Base-by-base conservation (phyloP, 495 filamentous ascomycete genomes). In the Pyrenopolyporus hunteri region DNA sequence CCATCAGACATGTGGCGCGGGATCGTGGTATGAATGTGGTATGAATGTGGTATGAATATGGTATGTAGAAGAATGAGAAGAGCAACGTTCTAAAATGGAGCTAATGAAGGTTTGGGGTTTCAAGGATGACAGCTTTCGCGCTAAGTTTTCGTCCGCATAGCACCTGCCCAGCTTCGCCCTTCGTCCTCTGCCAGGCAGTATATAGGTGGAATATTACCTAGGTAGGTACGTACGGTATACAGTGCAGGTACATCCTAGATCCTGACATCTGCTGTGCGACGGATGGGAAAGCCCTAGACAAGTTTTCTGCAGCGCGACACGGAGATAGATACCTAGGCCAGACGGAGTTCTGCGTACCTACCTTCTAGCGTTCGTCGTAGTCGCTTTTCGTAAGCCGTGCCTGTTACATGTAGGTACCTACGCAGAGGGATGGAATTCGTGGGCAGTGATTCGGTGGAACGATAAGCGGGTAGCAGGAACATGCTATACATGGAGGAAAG, bases 71-170 rank as follows among this genome's bases (percentile, higher is more conserved):
- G 23, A 7, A n/a, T n/a, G 19, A 23, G 23, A 36, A 36, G 23
- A 13, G 19, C 19, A 22, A 42, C 13, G 17, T 9, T n/a, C 26
- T 7, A 46, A 10, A n/a, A 28, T 31, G 16, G 29, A 46, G 31
- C 31, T 33, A 2, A 10, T 33, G 31, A 33, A 33, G 31, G 43
- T 46, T 46, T 46, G 13, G 43, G 43, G 6, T 29, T 46, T 46
- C 43, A 46, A 46, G 43, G 43, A 29, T 46, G n/a, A 46, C 43
- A 46, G 25, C 43, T 46, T 46, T 31, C 3, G 16, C 43, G 26
- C 26, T 46, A 46, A 25, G n/a, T n/a, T n/a, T 31, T 46, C 22
- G 22, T 44, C 22, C 14, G n/a, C 40, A 44, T 44, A 44, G 40
- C 40, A 44, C 19, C 29, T 47, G 14, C 42, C 53, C 31, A 7